These are phyloP conservation scores for Kwoniella heveanensis DNA, from an alignment of 768 basidiomycete genomes.

Conservation along the genomic window DNA sequence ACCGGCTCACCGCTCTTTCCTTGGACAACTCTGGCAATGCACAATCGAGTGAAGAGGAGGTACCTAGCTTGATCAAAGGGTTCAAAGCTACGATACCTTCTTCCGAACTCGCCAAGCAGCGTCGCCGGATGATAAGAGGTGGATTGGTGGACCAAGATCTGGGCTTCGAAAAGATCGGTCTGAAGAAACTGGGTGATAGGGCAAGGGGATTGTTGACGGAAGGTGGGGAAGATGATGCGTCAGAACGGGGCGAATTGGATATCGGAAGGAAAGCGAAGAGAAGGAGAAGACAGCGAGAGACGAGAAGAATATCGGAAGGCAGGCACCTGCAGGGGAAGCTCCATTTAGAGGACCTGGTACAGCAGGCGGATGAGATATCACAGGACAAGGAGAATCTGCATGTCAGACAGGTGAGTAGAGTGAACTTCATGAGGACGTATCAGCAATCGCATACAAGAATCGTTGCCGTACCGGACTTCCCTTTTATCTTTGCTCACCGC, in stretches of 20 bases:
- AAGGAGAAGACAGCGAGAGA: slow-evolving; percentile 57
- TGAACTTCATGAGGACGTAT: no score
- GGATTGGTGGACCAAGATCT: slow-evolving; percentile 53
- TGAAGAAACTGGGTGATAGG: slow-evolving; percentile 76
- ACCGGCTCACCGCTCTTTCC: slow-evolving; percentile 40
- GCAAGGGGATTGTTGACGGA: slow-evolving; percentile 72
- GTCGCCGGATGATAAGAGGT: slow-evolving; percentile 72
- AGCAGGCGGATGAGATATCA: slow-evolving; percentile 81
- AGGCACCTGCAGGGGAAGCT: slow-evolving; percentile 68
- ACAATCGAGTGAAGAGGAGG: slow-evolving; percentile 21
- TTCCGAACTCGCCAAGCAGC: slow-evolving; percentile 73
- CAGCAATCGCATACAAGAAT: no score
- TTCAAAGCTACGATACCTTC: slow-evolving; percentile 95
- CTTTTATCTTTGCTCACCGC: no score
- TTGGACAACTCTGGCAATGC: slow-evolving; percentile 5
- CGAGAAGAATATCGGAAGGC: slow-evolving; percentile 52
- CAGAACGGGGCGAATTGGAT: slow-evolving; percentile 68
- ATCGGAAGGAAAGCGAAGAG: slow-evolving; percentile 59
- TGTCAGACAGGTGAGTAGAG: slow-evolving; percentile 78
- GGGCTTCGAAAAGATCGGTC: slow-evolving; percentile 71
- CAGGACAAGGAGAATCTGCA: slow-evolving; percentile 90
- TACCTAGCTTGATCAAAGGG: slow-evolving; percentile 68
- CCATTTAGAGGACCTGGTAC: slow-evolving; percentile 78
- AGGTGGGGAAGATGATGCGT: slow-evolving; percentile 59
- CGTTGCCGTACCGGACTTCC: background rate